Base-by-base conservation (phyloP, 75 land plant species). In the Selaginella tamariscina region DNA sequence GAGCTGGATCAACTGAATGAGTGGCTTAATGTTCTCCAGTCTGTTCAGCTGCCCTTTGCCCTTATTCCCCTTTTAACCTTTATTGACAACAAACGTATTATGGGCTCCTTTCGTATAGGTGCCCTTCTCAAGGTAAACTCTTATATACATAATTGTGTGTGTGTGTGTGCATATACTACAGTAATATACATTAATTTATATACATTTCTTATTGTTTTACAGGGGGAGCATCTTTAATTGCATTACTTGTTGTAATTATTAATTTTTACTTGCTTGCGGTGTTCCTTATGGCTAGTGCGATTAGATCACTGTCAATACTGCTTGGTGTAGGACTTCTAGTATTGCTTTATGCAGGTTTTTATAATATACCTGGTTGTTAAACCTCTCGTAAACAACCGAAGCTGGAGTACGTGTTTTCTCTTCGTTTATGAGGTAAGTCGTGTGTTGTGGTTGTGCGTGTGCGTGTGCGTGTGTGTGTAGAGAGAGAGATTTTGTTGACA, bases 1-100 rank as follows among this genome's bases (percentile, higher is more conserved):
- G 70, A 74, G 56, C 65, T 92, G 30, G 97, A 92, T 73, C 71
- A 68, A 49, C 63, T 92, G 32, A 92, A 90, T 78, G 91, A 92
- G 59, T 92, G 97, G 97, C 84, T 92, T 1, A 89, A 92, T 66
- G 97, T 92, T 65, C 82, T 92, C 56, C 97, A 92, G 79, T 84
- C 95, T 8, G 67, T 92, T 68, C 97, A 92, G 68, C 86, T 89
- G 55, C 97, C 97, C 0, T 92, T 92, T 80, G 97, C 97, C 26
- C 83, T 92, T 26, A 83, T 92, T 68, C 97, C 97, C 0, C 87
- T 91, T 56, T 82, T 91, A 8, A 81, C 71, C 64, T 70, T 91
- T 15, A 15, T 39, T 39, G 49, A 39, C 49, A 89, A 89, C 65
- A 79, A 84, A 66, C 81, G 85, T 31, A 56, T 91, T 39, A 91